Base-by-base conservation (phyloP, 1,139 yeast species). In the Yarrowia galli region DNA sequence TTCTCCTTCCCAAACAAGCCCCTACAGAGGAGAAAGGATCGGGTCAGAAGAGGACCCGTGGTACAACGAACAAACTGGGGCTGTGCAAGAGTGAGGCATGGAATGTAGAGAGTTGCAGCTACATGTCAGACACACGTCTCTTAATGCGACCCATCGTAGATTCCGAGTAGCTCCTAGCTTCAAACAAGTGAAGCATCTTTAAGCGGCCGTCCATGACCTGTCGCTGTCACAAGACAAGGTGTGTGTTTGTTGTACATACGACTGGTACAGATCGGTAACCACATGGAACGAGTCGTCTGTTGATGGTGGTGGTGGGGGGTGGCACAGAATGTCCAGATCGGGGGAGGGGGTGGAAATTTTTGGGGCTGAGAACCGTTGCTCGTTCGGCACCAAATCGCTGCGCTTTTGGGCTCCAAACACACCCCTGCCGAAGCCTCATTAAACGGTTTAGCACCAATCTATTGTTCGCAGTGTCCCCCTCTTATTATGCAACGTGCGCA, bases 401-500 rank as follows among this genome's bases (percentile, higher is more conserved):
- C n/a, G n/a, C n/a, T n/a, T n/a, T n/a, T n/a, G n/a, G n/a, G n/a
- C n/a, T n/a, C n/a, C n/a, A n/a, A n/a, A n/a, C 6, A 3, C 28
- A 12, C 56, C 38, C 56, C 56, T 49, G 40, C 56, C 13, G 15
- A 23, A 18, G 23, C 40, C 56, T 51, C 58, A 35, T 51, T 51
- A 51, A 35, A 51, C 42, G 23, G 43, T 22, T 49, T 53, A 53
- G 60, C 60, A 36, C 58, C 58, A 35, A n/a, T 18, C 58, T 51
- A 51, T 51, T 51, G 58, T 51, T 53, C 40, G 38, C 32, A 28
- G 32, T 38, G 22, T 49, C 60, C 60, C 32, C 60, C 60, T 53
- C 60, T 49, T 49, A 49, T 49, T 51, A 53, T 53, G 60, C 60
- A 53, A 53, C 60, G 60, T 53, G 60, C 45, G 60, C 43, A 53